Conservation (phyloP, 1,139 yeast species). For the Meyerozyma carpophila region DNA sequence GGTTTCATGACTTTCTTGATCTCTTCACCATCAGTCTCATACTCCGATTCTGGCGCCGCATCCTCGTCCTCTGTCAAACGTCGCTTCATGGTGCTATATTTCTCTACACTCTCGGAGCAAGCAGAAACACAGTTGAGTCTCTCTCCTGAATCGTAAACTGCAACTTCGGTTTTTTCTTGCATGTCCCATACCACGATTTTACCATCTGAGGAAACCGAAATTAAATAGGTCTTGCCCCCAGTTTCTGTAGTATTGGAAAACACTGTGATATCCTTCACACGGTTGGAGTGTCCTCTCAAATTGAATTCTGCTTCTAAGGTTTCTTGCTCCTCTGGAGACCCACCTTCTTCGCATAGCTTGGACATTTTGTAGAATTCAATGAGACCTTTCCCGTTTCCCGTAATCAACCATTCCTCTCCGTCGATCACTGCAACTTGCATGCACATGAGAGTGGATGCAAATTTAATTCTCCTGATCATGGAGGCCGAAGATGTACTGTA, state of each 20-base stretch:
- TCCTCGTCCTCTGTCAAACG: conserved; percentile 33
- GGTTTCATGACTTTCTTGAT: conserved; percentile 42
- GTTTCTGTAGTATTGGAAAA: conserved; percentile 38
- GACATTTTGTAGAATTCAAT: conserved; percentile 48
- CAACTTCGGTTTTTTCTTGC: conserved; percentile 47
- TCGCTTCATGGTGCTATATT: conserved; percentile 65
- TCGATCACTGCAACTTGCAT: conserved; percentile 46
- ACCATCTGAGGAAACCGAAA: conserved; percentile 91
- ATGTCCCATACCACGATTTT: conserved; percentile 88
- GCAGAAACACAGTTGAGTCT: conserved; percentile 81
- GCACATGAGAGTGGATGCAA: conserved; percentile 63
- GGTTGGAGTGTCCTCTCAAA: conserved; percentile 74
- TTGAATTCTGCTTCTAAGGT: conserved; percentile 45
- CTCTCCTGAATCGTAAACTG: conserved; percentile 90
- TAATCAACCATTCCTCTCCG: conserved; percentile 51
- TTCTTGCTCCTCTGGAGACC: conserved; percentile 21
- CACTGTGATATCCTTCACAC: conserved; percentile 74
- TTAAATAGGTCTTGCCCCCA: conserved; percentile 42
- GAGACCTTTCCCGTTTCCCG: conserved; percentile 72
- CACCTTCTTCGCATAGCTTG: conserved; percentile 16
- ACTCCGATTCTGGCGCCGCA: conserved; percentile 51
- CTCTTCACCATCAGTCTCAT: conserved; percentile 56
- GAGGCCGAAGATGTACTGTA: conserved; percentile 65
- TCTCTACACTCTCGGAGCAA: conserved; percentile 76
- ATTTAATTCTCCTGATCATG: conserved; percentile 43